phyloP scores from a whole-genome alignment of 2,329 filamentous ascomycete species.

The Penicillium brasilianum region DNA sequence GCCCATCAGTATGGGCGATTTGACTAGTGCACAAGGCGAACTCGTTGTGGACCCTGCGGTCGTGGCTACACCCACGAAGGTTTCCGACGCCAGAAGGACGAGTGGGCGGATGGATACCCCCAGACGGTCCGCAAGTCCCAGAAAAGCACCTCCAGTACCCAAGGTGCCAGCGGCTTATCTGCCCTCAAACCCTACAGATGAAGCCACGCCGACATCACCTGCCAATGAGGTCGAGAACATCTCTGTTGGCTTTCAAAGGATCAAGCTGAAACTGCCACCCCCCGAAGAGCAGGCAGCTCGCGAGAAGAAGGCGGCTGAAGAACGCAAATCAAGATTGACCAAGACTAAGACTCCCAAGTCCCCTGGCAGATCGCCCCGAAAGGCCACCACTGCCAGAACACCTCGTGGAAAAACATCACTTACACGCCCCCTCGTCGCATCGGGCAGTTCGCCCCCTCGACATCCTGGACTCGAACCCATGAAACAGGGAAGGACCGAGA shows the following conservation, averaged over 20 bases:
- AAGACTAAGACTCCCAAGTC: conserved; percentile 28
- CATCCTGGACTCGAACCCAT: not conserved
- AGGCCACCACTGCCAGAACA: conserved; percentile 30
- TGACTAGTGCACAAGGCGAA: not conserved
- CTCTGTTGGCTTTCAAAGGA: conserved; percentile 58
- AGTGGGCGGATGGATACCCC: conserved; percentile 54
- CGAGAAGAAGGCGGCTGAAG: conserved; percentile 52
- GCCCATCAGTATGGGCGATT: conserved; percentile 18
- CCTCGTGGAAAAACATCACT: conserved; percentile 16
- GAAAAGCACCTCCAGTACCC: conserved; percentile 49
- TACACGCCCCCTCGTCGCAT: conserved; percentile 14
- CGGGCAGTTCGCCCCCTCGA: conserved; percentile 15
- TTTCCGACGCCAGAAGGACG: conserved; percentile 64
- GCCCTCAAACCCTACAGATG: conserved; percentile 25
- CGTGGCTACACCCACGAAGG: conserved; percentile 17
- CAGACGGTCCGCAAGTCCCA: conserved; percentile 42
- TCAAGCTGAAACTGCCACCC: conserved; percentile 64
- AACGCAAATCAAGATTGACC: conserved; percentile 42
- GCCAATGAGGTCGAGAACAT: conserved; percentile 55
- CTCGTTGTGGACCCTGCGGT: conserved; percentile 15
- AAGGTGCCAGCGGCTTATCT: conserved; percentile 47
- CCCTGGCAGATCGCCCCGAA: conserved; percentile 35
- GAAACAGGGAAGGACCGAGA: conserved; percentile 8
- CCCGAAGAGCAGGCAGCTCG: conserved; percentile 62
- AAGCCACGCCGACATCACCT: conserved; percentile 9